Evolutionary conservation across 2,329 filamentous ascomycete genomes (phyloP).

Genomic region (Ophiostoma triangulosporum): DNA sequence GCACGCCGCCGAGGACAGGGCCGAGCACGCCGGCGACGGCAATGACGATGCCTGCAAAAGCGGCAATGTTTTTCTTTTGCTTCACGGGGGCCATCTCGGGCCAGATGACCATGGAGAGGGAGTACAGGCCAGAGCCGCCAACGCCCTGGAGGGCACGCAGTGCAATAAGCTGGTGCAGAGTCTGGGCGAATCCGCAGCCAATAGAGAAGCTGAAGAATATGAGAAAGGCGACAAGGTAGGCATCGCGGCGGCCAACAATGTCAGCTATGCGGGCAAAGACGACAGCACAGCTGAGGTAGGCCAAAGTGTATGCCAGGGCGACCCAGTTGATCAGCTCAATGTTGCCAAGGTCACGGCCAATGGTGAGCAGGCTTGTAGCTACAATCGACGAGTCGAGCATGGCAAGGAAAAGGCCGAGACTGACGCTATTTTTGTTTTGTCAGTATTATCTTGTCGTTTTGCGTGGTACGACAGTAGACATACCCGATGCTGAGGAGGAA

Average conservation of each 20-base stretch:
- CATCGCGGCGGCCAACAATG: conserved; percentile 37
- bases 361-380: conserved; percentile 43
- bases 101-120: conserved; percentile 41
- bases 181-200: conserved; percentile 35
- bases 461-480: neutral
- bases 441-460: neutral
- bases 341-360: conserved; percentile 36
- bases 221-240: conserved; percentile 35
- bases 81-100: conserved; percentile 33
- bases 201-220: conserved; percentile 45
- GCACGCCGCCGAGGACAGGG: conserved; percentile 35
- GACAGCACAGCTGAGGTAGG: conserved; percentile 43
- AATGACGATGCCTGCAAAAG: conserved; percentile 35
- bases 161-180: conserved; percentile 32
- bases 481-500: conserved; percentile 13
- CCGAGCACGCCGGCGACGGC: conserved; percentile 36
- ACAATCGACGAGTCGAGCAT: conserved; percentile 48
- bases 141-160: conserved; percentile 37
- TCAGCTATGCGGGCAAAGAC: conserved; percentile 42
- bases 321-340: conserved; percentile 37
- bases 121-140: conserved; percentile 41
- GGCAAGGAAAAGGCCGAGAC: conserved; percentile 41
- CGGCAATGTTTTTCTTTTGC: conserved; percentile 29
- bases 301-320: conserved; percentile 40
- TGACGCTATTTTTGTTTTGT: conserved; percentile 25